Percentiles rank a stretch among this genome's conserved stretches.
These are phyloP conservation scores for Candida suzukii DNA, from an alignment of 805 yeast genomes.

Conservation along the genomic window DNA sequence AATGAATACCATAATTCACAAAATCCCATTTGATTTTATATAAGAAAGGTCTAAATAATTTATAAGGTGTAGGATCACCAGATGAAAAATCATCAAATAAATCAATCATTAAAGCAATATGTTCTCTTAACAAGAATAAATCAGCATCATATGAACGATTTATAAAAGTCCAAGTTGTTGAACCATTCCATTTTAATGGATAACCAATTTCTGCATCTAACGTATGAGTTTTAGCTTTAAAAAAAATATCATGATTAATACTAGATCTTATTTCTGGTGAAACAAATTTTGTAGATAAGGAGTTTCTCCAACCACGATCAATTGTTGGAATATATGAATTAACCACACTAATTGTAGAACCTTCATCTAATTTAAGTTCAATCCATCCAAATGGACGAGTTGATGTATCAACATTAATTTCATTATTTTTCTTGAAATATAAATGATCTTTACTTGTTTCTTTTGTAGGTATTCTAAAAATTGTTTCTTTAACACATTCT, in stretches of 20 bases:
- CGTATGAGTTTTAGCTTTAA: constrained; percentile 52
- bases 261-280: constrained; percentile 68
- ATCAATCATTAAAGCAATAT: constrained; percentile 66
- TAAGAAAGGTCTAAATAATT: constrained; percentile 64
- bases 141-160: constrained; percentile 45
- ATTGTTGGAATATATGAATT: constrained; percentile 46
- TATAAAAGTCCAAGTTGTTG: constrained; percentile 59
- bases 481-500: constrained; percentile 55
- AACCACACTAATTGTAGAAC: constrained; percentile 40
- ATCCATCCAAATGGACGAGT: constrained; percentile 87
- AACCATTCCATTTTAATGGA: constrained; percentile 82
- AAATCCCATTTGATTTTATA: constrained; percentile 59
- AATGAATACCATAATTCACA: constrained; percentile 46
- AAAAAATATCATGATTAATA: constrained; percentile 79
- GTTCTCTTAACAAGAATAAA: constrained; percentile 74
- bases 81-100: constrained; percentile 68
- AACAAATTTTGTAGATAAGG: constrained; percentile 35
- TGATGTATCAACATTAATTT: no score
- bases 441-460: constrained; percentile 71
- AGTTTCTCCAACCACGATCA: constrained; percentile 48
- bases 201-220: constrained; percentile 52
- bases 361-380: constrained; percentile 55
- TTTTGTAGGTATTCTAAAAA: constrained; percentile 72
- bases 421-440: constrained; percentile 15
- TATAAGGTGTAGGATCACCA: constrained; percentile 68